These are phyloP conservation scores for Pestalotiopsis sp. DNA, from an alignment of 2,329 filamentous ascomycete genomes.

Conservation along the genomic window DNA sequence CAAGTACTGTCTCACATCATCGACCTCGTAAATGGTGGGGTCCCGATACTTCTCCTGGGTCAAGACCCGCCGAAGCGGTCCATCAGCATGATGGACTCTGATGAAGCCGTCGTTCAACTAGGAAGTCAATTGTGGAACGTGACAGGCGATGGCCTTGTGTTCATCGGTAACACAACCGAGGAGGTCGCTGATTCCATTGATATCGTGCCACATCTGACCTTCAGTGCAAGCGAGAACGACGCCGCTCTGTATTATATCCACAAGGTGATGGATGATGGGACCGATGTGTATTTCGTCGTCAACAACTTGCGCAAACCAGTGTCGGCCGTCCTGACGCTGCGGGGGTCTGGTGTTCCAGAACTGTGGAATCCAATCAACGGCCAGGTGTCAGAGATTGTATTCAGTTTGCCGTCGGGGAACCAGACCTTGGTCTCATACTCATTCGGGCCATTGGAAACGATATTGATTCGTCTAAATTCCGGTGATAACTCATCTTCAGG, in stretches of 20 bases:
- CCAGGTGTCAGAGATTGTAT: neutral
- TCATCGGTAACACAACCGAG: neutral
- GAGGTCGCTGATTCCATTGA: neutral
- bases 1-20: neutral
- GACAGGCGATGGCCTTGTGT: neutral
- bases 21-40: neutral
- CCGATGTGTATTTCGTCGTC: neutral
- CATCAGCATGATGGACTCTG: neutral
- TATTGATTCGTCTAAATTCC: neutral
- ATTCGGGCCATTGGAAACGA: neutral
- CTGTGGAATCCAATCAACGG: neutral
- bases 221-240: neutral
- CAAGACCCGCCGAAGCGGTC: neutral
- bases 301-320: neutral
- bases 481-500: neutral
- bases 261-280: neutral
- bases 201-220: neutral
- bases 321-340: neutral
- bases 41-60: neutral
- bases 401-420: neutral
- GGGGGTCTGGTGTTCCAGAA: neutral
- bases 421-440: neutral
- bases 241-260: neutral
- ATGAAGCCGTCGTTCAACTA: neutral
- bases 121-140: neutral